Base-by-base conservation (phyloP, 2,329 filamentous ascomycete genomes). In the Aspergillus texensis region DNA sequence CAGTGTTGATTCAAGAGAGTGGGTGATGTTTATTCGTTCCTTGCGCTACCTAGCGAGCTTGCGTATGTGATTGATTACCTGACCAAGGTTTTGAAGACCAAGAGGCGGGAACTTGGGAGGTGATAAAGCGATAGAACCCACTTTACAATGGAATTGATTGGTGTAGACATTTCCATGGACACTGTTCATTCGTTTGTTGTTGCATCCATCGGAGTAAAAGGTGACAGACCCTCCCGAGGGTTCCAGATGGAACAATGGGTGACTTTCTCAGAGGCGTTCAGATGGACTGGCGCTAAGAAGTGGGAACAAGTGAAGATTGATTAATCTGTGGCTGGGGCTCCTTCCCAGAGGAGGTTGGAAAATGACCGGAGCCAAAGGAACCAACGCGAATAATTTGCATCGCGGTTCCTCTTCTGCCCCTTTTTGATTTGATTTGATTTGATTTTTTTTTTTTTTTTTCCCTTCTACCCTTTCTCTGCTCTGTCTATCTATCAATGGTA, bases 271-370 rank as follows among this genome's bases (percentile, higher is more conserved):
- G 52, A 39, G 52, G 52, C 32, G 34, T 55, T 55, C 32, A 55
- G 14, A 39, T 39, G 34, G 52, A 39, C 52, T 55, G n/a, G n/a
- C 52, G 52, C 52, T 55, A 55, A 55, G 52, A 55, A 54, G 30
- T 32, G 30, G 52, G 52, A 54, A 34, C 52, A 21, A 12, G 56
- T 59, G 39, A 62, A 61, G 60, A 62, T 62, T 62, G 61, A 62
- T 62, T 62, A 62, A 59, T 62, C 56, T 62, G 57, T 55, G 56
- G 57, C 52, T 55, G 52, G 56, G 45, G 28, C 21, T 53, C 39
- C 45, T 61, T 41, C 41, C 24, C 10, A 28, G 30, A 26, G n/a
- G 52, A 39, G 32, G 52, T 39, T 55, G 32, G 52, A 55, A 55
- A 55, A 16, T 26, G 21, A 28, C 32, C 12, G 32, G 32, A 55